phyloP scores from a whole-genome alignment of 179 eudicot species.

The Monotropa hypopitys region DNA sequence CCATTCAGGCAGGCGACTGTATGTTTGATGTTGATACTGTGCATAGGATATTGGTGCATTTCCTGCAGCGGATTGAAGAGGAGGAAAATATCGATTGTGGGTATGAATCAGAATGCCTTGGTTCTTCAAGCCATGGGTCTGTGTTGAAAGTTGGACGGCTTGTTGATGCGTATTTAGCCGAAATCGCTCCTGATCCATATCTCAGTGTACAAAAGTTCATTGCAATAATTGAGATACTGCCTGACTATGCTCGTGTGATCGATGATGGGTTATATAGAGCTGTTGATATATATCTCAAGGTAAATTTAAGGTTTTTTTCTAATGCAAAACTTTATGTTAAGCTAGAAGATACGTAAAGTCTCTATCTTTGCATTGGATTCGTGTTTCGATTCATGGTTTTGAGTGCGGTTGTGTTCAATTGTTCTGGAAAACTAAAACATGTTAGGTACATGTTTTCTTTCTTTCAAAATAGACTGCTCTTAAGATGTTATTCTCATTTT shows the following conservation, averaged over 20 bases:
- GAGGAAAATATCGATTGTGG: constrained; percentile 43
- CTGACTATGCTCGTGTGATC: constrained; percentile 53
- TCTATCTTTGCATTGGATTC: background rate
- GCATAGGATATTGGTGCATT: constrained; percentile 46
- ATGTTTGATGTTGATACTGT: constrained; percentile 53
- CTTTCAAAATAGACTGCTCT: background rate
- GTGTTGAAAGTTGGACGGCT: constrained; percentile 48
- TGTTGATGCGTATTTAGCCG: constrained; percentile 48
- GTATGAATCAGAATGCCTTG: constrained; percentile 45
- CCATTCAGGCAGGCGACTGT: constrained; percentile 41
- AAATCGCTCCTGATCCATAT: constrained; percentile 58
- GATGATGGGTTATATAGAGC: constrained; percentile 69
- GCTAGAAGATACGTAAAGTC: background rate
- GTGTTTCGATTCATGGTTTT: background rate
- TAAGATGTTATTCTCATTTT: too few species aligned
- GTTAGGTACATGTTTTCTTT: background rate
- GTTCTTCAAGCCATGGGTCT: constrained; percentile 45
- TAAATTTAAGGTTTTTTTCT: constrained; percentile 8
- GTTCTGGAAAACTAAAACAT: background rate
- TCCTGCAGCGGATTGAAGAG: constrained; percentile 44
- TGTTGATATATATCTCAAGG: constrained; percentile 57
- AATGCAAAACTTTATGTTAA: background rate
- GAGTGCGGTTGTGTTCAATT: background rate
- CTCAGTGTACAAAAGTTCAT: constrained; percentile 39
- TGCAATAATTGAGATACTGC: constrained; percentile 40